Percentiles rank a stretch among this genome's conserved stretches.
These are phyloP conservation scores for Prunus dulcis DNA, from an alignment of 306 rosid genomes.

Conservation along the genomic window DNA sequence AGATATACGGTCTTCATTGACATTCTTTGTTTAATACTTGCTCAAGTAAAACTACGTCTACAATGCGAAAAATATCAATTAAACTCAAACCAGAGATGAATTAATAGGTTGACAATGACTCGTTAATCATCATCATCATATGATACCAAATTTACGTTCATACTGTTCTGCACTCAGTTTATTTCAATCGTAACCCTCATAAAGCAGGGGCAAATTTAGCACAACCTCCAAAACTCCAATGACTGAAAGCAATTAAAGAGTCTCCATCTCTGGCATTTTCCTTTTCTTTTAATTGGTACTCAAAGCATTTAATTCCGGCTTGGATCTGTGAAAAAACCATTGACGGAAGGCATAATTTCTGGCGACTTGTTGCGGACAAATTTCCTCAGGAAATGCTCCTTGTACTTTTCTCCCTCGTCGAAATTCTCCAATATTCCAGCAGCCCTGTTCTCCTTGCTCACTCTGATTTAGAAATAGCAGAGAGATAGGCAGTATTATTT, in stretches of 20 bases:
- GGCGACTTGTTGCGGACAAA: constrained; percentile 65
- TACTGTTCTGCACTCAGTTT: constrained; percentile 25
- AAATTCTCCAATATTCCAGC: constrained; percentile 89
- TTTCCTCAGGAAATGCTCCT: constrained; percentile 68
- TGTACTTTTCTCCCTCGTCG: constrained; percentile 72
- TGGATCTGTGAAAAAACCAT: constrained; percentile 65
- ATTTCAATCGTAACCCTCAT: constrained; percentile 11
- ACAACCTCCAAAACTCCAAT: constrained; percentile 6
- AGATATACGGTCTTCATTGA: too few species aligned
- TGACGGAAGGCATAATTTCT: constrained; percentile 74
- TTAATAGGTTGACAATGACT: background rate
- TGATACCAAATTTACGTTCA: constrained; percentile 12
- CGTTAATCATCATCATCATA: background rate
- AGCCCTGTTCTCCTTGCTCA: constrained; percentile 69
- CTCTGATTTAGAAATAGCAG: constrained; percentile 34
- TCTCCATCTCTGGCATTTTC: constrained; percentile 2
- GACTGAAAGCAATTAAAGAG: constrained; percentile 3
- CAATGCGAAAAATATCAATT: too few species aligned
- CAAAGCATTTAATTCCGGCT: constrained; percentile 45
- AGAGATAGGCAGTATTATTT: background rate
- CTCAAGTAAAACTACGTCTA: too few species aligned
- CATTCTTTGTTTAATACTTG: too few species aligned
- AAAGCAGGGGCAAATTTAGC: constrained; percentile 17
- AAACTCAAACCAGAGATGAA: background rate
- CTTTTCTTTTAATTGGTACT: background rate